Conservation (phyloP, 228 moss, liverwort and hornwort species). For the Sphagnum fallax region DNA sequence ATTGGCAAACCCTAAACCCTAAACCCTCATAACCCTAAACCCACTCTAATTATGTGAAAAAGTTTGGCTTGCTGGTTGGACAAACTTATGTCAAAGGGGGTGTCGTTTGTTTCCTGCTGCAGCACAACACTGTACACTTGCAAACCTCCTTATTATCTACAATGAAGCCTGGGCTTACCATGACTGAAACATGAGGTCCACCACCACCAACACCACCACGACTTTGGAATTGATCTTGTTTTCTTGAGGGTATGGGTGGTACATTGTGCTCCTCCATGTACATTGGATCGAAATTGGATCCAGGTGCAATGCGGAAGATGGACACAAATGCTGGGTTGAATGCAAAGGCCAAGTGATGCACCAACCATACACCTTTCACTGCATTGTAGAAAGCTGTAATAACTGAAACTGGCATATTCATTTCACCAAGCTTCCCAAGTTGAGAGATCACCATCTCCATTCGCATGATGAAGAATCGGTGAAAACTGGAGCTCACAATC, state of each 20-base stretch:
- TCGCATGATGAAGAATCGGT: conserved; percentile 33
- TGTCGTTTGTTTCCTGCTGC: conserved; percentile 10
- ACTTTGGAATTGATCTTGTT: too few species aligned
- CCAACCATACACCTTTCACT: conserved; percentile 38
- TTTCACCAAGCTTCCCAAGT: conserved; percentile 29
- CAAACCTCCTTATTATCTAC: conserved; percentile 21
- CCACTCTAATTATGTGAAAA: too few species aligned
- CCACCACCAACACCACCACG: background rate
- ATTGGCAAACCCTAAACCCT: too few species aligned
- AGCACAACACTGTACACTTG: conserved; percentile 37
- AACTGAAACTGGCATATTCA: conserved; percentile 21
- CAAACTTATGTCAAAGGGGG: too few species aligned
- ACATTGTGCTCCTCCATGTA: conserved; percentile 28
- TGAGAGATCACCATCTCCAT: conserved; percentile 48
- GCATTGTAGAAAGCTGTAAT: conserved; percentile 44
- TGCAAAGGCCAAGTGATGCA: conserved; percentile 45
- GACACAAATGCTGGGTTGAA: conserved; percentile 31
- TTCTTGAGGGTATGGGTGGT: too few species aligned
- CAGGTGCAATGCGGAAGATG: conserved; percentile 29
- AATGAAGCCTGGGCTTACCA: conserved; percentile 50
- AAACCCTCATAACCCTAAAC: too few species aligned
- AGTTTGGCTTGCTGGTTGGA: too few species aligned
- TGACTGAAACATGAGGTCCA: conserved; percentile 27
- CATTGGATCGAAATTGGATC: conserved; percentile 19
- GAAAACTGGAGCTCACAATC: conserved; percentile 36